Evolutionary conservation across 2,329 filamentous ascomycete genomes (phyloP).

Genomic region (Dactylella cylindrospora): DNA sequence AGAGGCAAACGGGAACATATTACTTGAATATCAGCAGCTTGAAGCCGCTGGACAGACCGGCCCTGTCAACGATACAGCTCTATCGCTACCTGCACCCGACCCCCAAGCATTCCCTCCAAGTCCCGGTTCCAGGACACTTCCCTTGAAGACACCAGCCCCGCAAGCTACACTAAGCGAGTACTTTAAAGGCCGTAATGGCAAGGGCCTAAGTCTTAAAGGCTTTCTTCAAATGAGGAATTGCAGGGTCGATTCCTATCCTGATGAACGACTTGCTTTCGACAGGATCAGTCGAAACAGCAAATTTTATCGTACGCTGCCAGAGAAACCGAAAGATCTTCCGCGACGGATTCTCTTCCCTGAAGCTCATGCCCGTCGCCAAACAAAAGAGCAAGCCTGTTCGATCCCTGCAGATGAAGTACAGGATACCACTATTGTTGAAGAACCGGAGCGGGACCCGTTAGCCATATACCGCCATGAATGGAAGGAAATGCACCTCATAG

Average conservation of each 20-base stretch:
- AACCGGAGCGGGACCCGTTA: conserved; percentile 8
- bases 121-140: too few relatives aligned
- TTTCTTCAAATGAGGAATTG: too few relatives aligned
- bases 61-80: too few relatives aligned
- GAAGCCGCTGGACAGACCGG: too few relatives aligned
- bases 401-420: neutral
- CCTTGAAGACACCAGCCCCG: too few relatives aligned
- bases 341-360: conserved; percentile 16
- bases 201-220: too few relatives aligned
- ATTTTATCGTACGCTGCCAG: conserved; percentile 12
- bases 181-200: too few relatives aligned
- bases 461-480: conserved; percentile 15
- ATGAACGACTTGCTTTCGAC: conserved; percentile 24
- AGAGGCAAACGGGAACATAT: too few relatives aligned
- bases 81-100: too few relatives aligned
- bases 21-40: too few relatives aligned
- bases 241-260: neutral
- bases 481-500: conserved; percentile 10
- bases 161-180: too few relatives aligned
- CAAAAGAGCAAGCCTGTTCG: neutral
- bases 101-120: too few relatives aligned
- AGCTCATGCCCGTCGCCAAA: neutral
- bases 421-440: neutral
- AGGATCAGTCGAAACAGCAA: conserved; percentile 31
- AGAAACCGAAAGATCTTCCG: conserved; percentile 2